These are phyloP conservation scores for Calophaca sinica DNA, from an alignment of 306 rosid genomes.

Conservation along the genomic window DNA sequence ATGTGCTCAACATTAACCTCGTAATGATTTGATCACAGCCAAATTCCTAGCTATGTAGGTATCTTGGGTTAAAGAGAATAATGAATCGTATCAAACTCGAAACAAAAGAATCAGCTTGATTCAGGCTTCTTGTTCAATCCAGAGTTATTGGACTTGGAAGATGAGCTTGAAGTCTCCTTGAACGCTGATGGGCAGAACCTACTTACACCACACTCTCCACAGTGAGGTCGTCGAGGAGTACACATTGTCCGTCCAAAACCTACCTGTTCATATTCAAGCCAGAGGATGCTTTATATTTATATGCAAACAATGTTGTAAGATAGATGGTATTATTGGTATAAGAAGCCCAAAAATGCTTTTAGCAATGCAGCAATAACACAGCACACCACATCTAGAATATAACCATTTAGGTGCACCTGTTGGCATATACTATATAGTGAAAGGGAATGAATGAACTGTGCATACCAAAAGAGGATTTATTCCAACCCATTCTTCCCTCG, in stretches of 20 bases:
- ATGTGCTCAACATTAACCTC: neutral
- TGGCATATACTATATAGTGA: neutral
- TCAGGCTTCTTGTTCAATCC: constrained; percentile 50
- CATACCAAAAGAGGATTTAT: constrained; percentile 95
- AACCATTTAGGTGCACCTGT: constrained; percentile 14
- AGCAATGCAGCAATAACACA: constrained; percentile 14
- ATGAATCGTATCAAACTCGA: neutral
- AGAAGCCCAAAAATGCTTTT: constrained; percentile 1
- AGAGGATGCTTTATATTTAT: neutral
- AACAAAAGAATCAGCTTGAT: neutral
- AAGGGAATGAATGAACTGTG: constrained; percentile 29
- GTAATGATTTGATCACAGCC: constrained; percentile 7
- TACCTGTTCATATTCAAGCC: constrained; percentile 61
- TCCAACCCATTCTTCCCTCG: constrained; percentile 91
- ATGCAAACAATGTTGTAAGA: neutral
- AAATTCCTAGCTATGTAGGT: neutral
- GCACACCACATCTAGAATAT: neutral
- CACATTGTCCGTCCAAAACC: constrained; percentile 88
- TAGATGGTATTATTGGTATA: neutral
- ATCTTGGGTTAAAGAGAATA: no score
- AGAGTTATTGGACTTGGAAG: constrained; percentile 58
- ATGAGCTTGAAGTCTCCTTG: constrained; percentile 61
- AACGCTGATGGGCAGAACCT: constrained; percentile 80
- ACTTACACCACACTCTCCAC: constrained; percentile 68
- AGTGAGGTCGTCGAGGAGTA: constrained; percentile 78